phyloP scores from a whole-genome alignment of 495 filamentous ascomycete species.

The Lasiosphaeriaceae sp. region DNA sequence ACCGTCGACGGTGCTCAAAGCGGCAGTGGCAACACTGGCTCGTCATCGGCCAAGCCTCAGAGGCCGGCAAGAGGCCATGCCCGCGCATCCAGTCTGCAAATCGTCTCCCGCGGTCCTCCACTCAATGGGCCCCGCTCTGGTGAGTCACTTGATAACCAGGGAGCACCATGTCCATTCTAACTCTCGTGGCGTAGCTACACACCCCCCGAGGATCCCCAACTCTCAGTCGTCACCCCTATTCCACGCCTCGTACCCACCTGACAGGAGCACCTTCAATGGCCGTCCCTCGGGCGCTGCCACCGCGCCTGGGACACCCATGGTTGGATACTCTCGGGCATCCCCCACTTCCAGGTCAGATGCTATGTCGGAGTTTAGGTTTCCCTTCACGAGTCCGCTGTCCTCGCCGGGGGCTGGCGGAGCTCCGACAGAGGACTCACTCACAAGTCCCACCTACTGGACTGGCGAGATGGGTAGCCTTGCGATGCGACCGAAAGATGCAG shows the following conservation, averaged over 20 bases:
- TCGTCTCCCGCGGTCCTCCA: constrained; percentile 53
- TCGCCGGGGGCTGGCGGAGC: constrained; percentile 23
- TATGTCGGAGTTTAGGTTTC: constrained; percentile 68
- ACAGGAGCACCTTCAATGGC: constrained; percentile 29
- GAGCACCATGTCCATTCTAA: constrained; percentile 3
- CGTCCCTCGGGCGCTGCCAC: constrained; percentile 35
- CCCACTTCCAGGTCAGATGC: constrained; percentile 38
- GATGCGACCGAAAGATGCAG: constrained; percentile 31
- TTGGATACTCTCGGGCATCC: constrained; percentile 18
- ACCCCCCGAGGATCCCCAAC: constrained; percentile 32
- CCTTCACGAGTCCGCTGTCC: constrained; percentile 46
- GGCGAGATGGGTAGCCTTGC: constrained; percentile 30
- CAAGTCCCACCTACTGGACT: constrained; percentile 34
- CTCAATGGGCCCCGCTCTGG: constrained; percentile 30
- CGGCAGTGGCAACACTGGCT: neutral
- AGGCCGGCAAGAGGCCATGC: constrained; percentile 62
- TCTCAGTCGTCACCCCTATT: constrained; percentile 44
- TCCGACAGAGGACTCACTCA: constrained; percentile 7
- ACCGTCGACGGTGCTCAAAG: constrained; percentile 34
- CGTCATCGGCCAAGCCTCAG: constrained; percentile 29
- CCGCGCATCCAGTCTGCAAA: constrained; percentile 80
- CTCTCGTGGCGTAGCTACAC: constrained; percentile 31
- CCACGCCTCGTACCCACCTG: constrained; percentile 46
- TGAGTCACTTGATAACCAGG: constrained; percentile 11
- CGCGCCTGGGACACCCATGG: constrained; percentile 37